A percentile compares a stretch with the other conserved stretches of the same genome.
phyloP scores from a whole-genome alignment of 2,329 filamentous ascomycete species.

The Fusarium phyllophilum region DNA sequence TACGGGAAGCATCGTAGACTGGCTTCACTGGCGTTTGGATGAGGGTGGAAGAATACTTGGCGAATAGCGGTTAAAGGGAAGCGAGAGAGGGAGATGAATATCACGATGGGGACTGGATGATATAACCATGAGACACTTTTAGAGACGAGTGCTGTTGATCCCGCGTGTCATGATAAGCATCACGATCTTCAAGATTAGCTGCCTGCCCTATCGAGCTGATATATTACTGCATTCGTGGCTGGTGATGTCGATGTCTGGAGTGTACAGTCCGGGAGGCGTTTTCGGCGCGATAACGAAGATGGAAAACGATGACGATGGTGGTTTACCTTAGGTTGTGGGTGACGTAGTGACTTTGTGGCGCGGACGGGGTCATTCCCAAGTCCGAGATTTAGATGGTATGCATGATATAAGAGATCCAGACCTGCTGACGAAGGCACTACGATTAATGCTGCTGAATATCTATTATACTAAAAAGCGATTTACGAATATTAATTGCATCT shows the following conservation, averaged over 20 bases:
- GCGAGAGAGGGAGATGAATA: not conserved
- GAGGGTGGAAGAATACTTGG: constrained; percentile 1
- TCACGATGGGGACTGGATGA: not conserved
- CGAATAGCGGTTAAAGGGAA: not conserved
- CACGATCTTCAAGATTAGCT: not conserved
- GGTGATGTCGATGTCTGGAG: constrained; percentile 20
- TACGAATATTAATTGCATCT: not conserved
- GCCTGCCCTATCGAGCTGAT: not conserved
- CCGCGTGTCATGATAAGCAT: not conserved
- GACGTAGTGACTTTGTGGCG: constrained; percentile 41
- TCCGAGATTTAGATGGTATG: not conserved
- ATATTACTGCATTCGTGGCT: not conserved
- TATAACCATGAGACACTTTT: not conserved
- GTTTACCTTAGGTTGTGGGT: constrained; percentile 21
- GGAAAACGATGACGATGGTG: constrained; percentile 35
- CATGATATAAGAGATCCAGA: constrained; percentile 24
- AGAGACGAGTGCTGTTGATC: not conserved
- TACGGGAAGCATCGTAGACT: constrained; percentile 10
- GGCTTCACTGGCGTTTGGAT: too few relatives aligned
- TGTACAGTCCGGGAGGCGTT: constrained; percentile 10
- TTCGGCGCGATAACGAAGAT: not conserved
- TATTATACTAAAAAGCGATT: not conserved
- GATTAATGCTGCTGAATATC: not conserved
- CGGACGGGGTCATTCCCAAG: constrained; percentile 24
- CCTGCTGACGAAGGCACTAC: not conserved